Conservation (phyloP, 164 flowering plant genomes). For the Nelumbo lutea region DNA sequence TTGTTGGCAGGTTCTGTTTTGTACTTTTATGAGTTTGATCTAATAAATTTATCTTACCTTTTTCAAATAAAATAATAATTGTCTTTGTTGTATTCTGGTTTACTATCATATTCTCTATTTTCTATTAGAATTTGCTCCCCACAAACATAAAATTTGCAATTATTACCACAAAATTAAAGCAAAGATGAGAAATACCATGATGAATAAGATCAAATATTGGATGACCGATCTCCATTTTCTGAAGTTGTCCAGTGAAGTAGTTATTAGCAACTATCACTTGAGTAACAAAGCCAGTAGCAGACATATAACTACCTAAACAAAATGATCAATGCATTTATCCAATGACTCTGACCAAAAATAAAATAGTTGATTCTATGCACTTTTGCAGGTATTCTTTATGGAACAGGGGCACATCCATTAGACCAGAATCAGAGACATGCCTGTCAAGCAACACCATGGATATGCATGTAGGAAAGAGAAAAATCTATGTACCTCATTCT, state of each 20-base stretch:
- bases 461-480: neutral
- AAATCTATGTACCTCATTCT: slow-evolving; percentile 43
- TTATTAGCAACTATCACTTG: slow-evolving; percentile 68
- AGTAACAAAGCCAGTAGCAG: neutral
- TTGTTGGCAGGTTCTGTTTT: too few species aligned
- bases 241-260: slow-evolving; percentile 62
- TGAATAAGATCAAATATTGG: slow-evolving; percentile 80
- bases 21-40: too few species aligned
- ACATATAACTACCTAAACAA: neutral
- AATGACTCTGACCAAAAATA: neutral
- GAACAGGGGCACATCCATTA: neutral
- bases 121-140: neutral
- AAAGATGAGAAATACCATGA: slow-evolving; percentile 42
- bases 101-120: too few species aligned
- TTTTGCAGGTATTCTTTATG: neutral
- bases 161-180: neutral
- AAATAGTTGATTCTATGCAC: neutral
- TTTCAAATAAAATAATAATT: too few species aligned
- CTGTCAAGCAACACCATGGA: neutral
- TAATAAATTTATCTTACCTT: too few species aligned
- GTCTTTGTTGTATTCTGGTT: too few species aligned
- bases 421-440: neutral
- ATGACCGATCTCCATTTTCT: slow-evolving; percentile 77
- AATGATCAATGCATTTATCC: neutral
- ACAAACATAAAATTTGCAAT: neutral